A percentile compares a stretch with the other conserved stretches of the same genome.
These are phyloP conservation scores for Candida qinlingensis DNA, from an alignment of 805 yeast genomes.

Conservation along the genomic window DNA sequence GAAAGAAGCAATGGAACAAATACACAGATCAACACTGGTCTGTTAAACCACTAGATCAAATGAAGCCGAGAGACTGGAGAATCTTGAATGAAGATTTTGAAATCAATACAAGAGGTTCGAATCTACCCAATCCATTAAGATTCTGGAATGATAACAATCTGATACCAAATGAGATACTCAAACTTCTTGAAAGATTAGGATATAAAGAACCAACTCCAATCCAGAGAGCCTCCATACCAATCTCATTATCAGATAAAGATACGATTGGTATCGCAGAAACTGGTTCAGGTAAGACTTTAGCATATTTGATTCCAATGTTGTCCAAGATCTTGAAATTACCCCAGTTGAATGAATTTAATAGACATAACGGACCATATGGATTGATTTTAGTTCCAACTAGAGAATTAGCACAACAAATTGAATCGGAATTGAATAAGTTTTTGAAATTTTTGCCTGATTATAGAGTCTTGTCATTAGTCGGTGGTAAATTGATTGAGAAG, in stretches of 20 bases:
- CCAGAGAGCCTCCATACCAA: conserved; percentile 83
- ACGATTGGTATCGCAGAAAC: conserved; percentile 91
- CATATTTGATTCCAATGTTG: conserved; percentile 71
- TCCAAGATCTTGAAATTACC: conserved; percentile 46
- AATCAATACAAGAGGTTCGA: conserved; percentile 48
- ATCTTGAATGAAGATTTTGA: conserved; percentile 73
- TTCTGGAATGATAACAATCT: conserved; percentile 59
- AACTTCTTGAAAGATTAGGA: conserved; percentile 35
- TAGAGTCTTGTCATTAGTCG: conserved; percentile 66
- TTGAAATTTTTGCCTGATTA: conserved; percentile 33
- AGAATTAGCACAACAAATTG: conserved; percentile 87
- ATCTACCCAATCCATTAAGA: conserved; percentile 53
- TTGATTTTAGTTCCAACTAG: conserved; percentile 87
- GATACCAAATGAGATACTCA: conserved; percentile 39
- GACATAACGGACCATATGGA: conserved; percentile 63
- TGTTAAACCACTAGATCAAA: conserved; percentile 52
- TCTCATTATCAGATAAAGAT: conserved; percentile 54
- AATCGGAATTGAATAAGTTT: conserved; percentile 55
- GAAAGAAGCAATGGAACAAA: conserved; percentile 17
- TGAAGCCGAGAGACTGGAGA: conserved; percentile 89
- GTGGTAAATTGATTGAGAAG: conserved; percentile 83
- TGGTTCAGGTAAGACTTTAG: conserved; percentile 92
- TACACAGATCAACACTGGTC: conserved; percentile 50
- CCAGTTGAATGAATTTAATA: conserved; percentile 39
- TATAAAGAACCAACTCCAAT: conserved; percentile 80